A percentile compares a stretch with the other conserved stretches of the same genome.
Evolutionary conservation across 2,329 filamentous ascomycete genomes (phyloP).

Genomic region (Xylaria sp.): DNA sequence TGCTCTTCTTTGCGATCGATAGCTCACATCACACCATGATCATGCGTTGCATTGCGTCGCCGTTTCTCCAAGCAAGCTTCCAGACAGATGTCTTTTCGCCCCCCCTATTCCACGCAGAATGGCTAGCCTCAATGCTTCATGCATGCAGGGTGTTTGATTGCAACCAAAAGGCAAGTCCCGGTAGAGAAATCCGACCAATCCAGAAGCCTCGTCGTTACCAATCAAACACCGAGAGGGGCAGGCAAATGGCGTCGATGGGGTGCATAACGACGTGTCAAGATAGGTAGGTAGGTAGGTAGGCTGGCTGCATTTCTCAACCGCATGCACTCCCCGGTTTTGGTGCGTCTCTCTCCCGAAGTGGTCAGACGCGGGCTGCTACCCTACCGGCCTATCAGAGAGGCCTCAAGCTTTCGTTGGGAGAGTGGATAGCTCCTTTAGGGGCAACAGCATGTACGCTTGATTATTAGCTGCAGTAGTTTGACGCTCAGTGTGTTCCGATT

Average conservation of each 20-base stretch:
- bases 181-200: conserved; percentile 8
- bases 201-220: not conserved
- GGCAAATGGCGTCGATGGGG: conserved; percentile 1
- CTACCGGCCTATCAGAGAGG: not conserved
- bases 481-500: not conserved
- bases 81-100: not conserved
- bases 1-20: not conserved
- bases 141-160: conserved; percentile 27
- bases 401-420: not conserved
- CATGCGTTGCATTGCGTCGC: conserved; percentile 13
- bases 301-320: conserved; percentile 9
- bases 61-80: conserved; percentile 1
- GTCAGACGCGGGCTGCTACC: conserved; percentile 6
- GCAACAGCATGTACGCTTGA: not conserved
- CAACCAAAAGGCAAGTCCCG: conserved; percentile 2
- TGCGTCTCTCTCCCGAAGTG: conserved; percentile 2
- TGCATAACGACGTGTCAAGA: conserved; percentile 26
- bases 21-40: conserved; percentile 1
- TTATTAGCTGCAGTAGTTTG: not conserved
- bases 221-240: conserved; percentile 4
- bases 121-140: not conserved
- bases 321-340: conserved; percentile 20
- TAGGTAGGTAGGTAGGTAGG: conserved; percentile 9
- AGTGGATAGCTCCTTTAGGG: not conserved
- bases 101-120: conserved; percentile 25